Percentiles rank a stretch among this genome's conserved stretches.
Evolutionary conservation across 139 green algal genomes (phyloP).

Genomic region (Gonium pectorale): DNA sequence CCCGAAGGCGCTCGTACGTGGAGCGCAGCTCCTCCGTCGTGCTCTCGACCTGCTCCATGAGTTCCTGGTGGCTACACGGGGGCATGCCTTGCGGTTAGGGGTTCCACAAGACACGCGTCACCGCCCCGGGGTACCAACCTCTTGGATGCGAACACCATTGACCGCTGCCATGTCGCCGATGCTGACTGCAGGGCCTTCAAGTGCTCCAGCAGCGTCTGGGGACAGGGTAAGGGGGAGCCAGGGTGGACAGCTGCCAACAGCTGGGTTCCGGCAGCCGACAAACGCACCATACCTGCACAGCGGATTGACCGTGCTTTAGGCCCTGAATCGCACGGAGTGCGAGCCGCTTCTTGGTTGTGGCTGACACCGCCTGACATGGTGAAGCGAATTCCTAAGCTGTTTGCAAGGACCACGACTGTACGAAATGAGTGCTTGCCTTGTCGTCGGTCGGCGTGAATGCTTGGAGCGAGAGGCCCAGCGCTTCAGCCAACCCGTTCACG

Average conservation of each 20-base stretch:
- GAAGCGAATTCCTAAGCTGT: no score
- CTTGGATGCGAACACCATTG: constrained; percentile 64
- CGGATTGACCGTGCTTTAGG: constrained; percentile 39
- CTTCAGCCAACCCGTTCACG: constrained; percentile 42
- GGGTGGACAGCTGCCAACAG: neutral
- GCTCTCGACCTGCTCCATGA: constrained; percentile 60
- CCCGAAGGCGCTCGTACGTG: constrained; percentile 46
- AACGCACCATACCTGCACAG: constrained; percentile 45
- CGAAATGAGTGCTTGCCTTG: neutral
- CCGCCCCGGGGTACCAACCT: no score
- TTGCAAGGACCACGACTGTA: neutral
- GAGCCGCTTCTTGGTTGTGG: constrained; percentile 60
- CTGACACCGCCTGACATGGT: constrained; percentile 57
- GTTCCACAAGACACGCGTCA: no score
- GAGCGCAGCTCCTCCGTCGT: constrained; percentile 51
- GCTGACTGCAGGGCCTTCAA: constrained; percentile 57
- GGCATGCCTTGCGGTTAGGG: no score
- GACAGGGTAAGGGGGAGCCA: no score
- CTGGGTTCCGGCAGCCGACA: no score
- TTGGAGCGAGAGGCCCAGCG: constrained; percentile 28
- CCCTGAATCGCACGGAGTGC: constrained; percentile 38
- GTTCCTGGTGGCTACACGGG: constrained; percentile 52
- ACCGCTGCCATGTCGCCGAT: constrained; percentile 59
- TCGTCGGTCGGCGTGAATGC: constrained; percentile 39
- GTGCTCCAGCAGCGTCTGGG: constrained; percentile 55